phyloP scores from a whole-genome alignment of 1,139 yeast genomes.

The Pichia sp. region DNA sequence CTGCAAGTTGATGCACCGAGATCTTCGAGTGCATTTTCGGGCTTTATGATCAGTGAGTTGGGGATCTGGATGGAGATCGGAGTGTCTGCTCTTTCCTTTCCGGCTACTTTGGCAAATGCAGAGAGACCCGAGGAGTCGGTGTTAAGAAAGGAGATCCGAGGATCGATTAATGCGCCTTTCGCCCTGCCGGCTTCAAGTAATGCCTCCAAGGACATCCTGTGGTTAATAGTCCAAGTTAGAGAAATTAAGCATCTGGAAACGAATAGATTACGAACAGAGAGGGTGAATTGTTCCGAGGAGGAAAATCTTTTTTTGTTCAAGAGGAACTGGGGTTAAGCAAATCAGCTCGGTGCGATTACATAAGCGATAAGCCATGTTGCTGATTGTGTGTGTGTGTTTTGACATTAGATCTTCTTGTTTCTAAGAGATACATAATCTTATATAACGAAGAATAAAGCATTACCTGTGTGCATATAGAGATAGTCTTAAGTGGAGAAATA shows the following conservation, averaged over 20 bases:
- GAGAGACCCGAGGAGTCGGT: conserved; percentile 21
- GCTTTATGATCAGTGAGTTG: conserved; percentile 21
- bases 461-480: background rate
- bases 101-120: conserved; percentile 5
- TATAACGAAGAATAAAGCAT: background rate
- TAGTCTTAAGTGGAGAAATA: background rate
- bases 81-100: background rate
- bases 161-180: conserved; percentile 20
- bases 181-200: conserved; percentile 20
- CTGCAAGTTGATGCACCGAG: conserved; percentile 2
- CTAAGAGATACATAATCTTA: background rate
- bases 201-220: conserved; percentile 13
- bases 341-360: background rate
- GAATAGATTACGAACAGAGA: background rate
- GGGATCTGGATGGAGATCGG: conserved; percentile 17
- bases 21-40: conserved; percentile 18
- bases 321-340: too few species aligned
- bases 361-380: background rate
- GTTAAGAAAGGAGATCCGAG: conserved; percentile 17
- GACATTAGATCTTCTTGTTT: background rate
- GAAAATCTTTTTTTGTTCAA: background rate
- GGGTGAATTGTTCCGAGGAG: background rate
- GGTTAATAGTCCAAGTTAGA: too few species aligned
- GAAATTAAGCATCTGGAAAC: too few species aligned
- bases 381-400: background rate